Percentiles rank a stretch among this genome's conserved stretches.
Evolutionary conservation across 805 yeast species (phyloP).

Genomic region (Starmera dryadoides): DNA sequence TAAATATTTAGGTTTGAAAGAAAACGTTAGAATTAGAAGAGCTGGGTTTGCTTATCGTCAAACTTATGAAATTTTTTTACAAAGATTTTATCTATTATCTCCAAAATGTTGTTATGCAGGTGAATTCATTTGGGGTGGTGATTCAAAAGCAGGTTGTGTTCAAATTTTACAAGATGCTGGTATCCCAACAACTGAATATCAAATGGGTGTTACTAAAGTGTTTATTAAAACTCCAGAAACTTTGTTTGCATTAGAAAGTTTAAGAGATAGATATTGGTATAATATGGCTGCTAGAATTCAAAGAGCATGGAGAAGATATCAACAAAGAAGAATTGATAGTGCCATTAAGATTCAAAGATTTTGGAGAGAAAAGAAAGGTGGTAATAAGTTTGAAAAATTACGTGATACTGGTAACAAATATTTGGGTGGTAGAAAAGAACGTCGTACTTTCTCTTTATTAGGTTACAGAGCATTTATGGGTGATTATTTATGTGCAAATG

Average conservation of each 20-base stretch:
- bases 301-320: constrained; percentile 88
- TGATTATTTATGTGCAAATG: constrained; percentile 87
- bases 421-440: constrained; percentile 71
- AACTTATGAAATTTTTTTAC: constrained; percentile 92
- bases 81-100: constrained; percentile 83
- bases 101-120: constrained; percentile 91
- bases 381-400: constrained; percentile 75
- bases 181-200: constrained; percentile 78
- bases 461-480: constrained; percentile 91
- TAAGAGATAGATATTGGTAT: constrained; percentile 97
- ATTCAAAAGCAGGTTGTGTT: constrained; percentile 44
- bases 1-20: constrained; percentile 91
- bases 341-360: constrained; percentile 76
- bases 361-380: constrained; percentile 75
- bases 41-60: constrained; percentile 99
- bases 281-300: constrained; percentile 97
- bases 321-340: constrained; percentile 76
- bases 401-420: constrained; percentile 78
- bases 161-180: constrained; percentile 50
- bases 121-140: constrained; percentile 61
- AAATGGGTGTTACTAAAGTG: constrained; percentile 85
- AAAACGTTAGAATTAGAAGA: constrained; percentile 94
- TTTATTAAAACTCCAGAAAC: constrained; percentile 97
- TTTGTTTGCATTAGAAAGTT: constrained; percentile 85
- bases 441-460: constrained; percentile 79